Evolutionary conservation across 129 eudicot genomes (phyloP).

Genomic region (Mikania micrantha): DNA sequence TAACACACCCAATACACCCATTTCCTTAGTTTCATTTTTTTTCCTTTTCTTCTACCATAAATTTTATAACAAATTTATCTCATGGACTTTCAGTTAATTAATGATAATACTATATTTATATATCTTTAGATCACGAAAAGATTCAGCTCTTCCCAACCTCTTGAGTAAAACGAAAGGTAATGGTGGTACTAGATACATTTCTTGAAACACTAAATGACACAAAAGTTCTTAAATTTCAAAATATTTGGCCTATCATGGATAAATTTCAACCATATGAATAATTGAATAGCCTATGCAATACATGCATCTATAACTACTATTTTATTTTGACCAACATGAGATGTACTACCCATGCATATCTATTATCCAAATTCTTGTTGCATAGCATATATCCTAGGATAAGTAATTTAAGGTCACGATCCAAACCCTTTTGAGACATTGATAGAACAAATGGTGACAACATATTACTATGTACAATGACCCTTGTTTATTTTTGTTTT

Average conservation of each 20-base stretch:
- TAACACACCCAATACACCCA: no score
- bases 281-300: not conserved
- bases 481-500: not conserved
- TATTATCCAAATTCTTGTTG: not conserved
- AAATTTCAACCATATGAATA: not conserved
- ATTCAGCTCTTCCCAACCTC: no score
- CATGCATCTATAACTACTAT: not conserved
- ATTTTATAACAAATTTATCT: no score
- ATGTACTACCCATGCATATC: conserved; percentile 4
- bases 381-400: conserved; percentile 5
- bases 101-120: no score
- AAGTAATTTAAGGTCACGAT: not conserved
- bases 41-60: no score
- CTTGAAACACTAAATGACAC: not conserved
- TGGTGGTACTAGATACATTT: no score
- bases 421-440: not conserved
- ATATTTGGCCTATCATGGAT: not conserved
- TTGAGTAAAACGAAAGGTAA: no score
- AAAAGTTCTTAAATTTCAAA: not conserved
- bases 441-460: not conserved
- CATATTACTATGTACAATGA: not conserved
- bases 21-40: no score
- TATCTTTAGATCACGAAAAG: no score
- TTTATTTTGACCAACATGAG: conserved; percentile 8
- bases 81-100: no score